phyloP scores from a whole-genome alignment of 495 filamentous ascomycete genomes.

The Lindgomyces ingoldianus region DNA sequence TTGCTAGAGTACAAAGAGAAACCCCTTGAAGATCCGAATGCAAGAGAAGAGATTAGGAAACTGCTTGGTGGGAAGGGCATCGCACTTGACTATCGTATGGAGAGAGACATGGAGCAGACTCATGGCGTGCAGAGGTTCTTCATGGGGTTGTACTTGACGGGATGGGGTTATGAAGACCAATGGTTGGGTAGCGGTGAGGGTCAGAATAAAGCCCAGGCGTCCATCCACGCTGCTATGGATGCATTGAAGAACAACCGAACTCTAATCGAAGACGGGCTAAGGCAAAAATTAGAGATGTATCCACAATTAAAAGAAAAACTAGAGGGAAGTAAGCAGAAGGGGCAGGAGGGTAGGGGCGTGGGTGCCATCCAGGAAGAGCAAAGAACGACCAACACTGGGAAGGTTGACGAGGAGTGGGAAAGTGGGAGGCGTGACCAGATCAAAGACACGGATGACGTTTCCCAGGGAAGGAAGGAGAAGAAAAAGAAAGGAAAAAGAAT shows the following conservation, averaged over 20 bases:
- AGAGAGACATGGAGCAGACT: slow-evolving; percentile 51
- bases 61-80: slow-evolving; percentile 60
- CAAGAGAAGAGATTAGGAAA: slow-evolving; percentile 59
- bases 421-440: too few relatives aligned
- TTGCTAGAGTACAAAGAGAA: slow-evolving; percentile 31
- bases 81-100: slow-evolving; percentile 66
- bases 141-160: slow-evolving; percentile 71
- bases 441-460: too few relatives aligned
- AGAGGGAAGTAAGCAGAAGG: not conserved
- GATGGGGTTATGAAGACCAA: slow-evolving; percentile 67
- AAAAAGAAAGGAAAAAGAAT: too few relatives aligned
- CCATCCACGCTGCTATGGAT: slow-evolving; percentile 65
- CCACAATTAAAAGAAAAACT: not conserved
- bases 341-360: too few relatives aligned
- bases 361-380: too few relatives aligned
- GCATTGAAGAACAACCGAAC: slow-evolving; percentile 54
- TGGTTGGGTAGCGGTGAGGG: slow-evolving; percentile 69
- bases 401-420: too few relatives aligned
- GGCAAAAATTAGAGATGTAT: slow-evolving; percentile 3
- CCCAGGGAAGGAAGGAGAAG: too few relatives aligned
- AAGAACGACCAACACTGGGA: too few relatives aligned
- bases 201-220: slow-evolving; percentile 71
- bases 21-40: slow-evolving; percentile 33
- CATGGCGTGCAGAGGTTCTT: slow-evolving; percentile 62
- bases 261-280: not conserved